These are phyloP conservation scores for Colletotrichum scovillei DNA, from an alignment of 2,329 filamentous ascomycete genomes.

Conservation along the genomic window DNA sequence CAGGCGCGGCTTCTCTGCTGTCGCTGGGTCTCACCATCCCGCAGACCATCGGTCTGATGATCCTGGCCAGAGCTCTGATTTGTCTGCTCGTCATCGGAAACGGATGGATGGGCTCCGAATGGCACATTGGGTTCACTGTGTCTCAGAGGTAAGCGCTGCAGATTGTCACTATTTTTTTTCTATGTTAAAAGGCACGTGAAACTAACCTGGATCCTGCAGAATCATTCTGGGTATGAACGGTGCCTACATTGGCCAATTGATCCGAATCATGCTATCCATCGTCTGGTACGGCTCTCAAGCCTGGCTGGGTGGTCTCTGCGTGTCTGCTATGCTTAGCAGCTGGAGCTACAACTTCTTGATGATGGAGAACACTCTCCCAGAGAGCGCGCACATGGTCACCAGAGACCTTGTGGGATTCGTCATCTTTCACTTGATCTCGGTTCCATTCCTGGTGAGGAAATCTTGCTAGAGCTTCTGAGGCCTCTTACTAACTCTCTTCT, in stretches of 20 bases:
- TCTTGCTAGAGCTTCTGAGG: not conserved
- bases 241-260: conserved; percentile 50
- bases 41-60: conserved; percentile 38
- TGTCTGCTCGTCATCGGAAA: conserved; percentile 40
- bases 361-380: conserved; percentile 57
- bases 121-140: conserved; percentile 51
- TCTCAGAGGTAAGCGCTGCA: conserved; percentile 49
- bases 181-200: too few species aligned
- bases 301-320: conserved; percentile 39
- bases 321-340: conserved; percentile 53
- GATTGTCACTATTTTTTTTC: not conserved
- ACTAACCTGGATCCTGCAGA: not conserved
- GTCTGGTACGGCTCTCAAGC: conserved; percentile 53
- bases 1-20: conserved; percentile 31
- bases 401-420: conserved; percentile 61
- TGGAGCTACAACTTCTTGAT: conserved; percentile 57
- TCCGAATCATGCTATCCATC: conserved; percentile 52
- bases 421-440: conserved; percentile 61
- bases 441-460: conserved; percentile 54
- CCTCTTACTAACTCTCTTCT: not conserved
- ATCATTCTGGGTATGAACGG: conserved; percentile 50
- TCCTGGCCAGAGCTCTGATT: conserved; percentile 36
- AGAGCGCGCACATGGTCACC: conserved; percentile 49
- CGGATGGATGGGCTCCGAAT: conserved; percentile 39
- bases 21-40: conserved; percentile 38